phyloP scores from a whole-genome alignment of 805 yeast genomes.

The Candida maesae region DNA sequence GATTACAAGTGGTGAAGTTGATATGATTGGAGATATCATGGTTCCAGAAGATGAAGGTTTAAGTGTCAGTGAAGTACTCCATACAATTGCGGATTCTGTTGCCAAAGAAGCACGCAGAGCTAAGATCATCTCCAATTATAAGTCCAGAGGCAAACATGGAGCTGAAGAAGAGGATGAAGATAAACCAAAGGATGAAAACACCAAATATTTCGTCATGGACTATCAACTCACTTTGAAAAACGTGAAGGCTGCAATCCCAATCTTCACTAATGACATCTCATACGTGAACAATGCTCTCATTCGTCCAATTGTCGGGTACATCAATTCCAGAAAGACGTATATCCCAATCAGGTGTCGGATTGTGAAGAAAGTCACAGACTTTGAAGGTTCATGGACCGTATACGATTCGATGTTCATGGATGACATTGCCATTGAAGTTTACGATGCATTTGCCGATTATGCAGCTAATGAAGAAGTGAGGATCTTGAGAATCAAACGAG shows the following conservation, averaged over 20 bases:
- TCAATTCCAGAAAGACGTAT: conserved; percentile 83
- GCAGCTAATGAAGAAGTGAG: conserved; percentile 85
- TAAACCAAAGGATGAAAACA: conserved; percentile 30
- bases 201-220: conserved; percentile 69
- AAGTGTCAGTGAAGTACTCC: conserved; percentile 44
- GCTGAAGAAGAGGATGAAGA: conserved; percentile 11
- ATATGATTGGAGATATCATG: conserved; percentile 87
- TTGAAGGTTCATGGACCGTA: conserved; percentile 95
- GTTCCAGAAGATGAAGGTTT: conserved; percentile 64
- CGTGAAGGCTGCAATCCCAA: conserved; percentile 85
- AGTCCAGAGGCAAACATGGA: background rate
- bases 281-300: conserved; percentile 89
- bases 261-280: conserved; percentile 82
- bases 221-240: conserved; percentile 75
- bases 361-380: conserved; percentile 73
- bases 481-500: conserved; percentile 66
- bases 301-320: conserved; percentile 93
- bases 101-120: conserved; percentile 45
- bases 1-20: conserved; percentile 90
- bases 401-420: conserved; percentile 90
- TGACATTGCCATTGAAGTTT: conserved; percentile 83
- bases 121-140: conserved; percentile 19
- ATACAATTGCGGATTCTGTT: conserved; percentile 43
- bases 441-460: conserved; percentile 84
- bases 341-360: conserved; percentile 85